Conservation (phyloP, 176 grass and related monocot species). For the Oryza officinalis region DNA sequence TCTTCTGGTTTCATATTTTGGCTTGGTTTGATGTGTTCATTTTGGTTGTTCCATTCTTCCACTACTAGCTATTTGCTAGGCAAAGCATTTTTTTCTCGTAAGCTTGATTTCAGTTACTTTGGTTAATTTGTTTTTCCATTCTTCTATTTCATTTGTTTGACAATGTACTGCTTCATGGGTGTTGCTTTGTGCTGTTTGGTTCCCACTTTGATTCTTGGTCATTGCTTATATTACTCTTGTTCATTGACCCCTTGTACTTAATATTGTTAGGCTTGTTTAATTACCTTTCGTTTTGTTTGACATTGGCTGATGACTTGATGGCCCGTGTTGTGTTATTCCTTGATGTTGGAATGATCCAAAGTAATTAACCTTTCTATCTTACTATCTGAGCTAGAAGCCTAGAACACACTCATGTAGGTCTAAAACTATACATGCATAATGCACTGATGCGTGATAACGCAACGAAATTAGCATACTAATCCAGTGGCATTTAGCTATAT, state of each 20-base stretch:
- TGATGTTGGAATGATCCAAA: neutral
- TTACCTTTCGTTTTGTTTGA: constrained; percentile 1
- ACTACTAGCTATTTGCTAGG: neutral
- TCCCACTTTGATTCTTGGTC: neutral
- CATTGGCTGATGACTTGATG: neutral
- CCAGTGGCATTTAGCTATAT: neutral
- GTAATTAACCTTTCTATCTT: neutral
- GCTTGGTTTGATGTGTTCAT: neutral
- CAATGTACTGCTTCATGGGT: constrained; percentile 14
- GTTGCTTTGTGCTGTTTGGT: constrained; percentile 1
- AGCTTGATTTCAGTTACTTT: neutral
- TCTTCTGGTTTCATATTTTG: neutral
- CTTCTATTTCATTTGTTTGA: neutral
- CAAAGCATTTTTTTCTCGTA: neutral
- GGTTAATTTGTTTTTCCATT: neutral
- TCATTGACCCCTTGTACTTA: neutral
- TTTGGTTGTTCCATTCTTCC: constrained; percentile 4
- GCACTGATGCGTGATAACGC: neutral
- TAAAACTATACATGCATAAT: neutral
- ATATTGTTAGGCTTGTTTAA: neutral
- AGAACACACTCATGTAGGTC: neutral
- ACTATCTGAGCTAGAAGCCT: too few relatives aligned
- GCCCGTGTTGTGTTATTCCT: neutral
- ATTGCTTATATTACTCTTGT: constrained; percentile 12
- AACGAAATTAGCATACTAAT: neutral